These are phyloP conservation scores for Neurospora africana DNA, from an alignment of 495 filamentous ascomycete species.

Conservation along the genomic window DNA sequence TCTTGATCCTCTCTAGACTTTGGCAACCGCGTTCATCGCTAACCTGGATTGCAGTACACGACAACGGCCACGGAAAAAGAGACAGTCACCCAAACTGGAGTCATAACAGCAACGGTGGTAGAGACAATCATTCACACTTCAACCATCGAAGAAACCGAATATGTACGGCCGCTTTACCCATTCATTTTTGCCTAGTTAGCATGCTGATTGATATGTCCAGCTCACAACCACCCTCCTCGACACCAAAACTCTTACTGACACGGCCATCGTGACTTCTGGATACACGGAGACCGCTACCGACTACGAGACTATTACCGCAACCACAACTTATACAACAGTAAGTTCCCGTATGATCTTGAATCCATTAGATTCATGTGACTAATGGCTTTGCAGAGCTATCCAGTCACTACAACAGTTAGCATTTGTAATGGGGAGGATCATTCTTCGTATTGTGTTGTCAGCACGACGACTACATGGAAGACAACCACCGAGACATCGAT, in stretches of 20 bases:
- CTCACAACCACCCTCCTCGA: neutral
- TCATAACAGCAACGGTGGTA: slow-evolving; percentile 2
- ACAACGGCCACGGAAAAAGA: neutral
- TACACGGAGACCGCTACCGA: slow-evolving; percentile 12
- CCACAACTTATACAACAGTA: slow-evolving; percentile 12
- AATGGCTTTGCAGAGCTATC: slow-evolving; percentile 8
- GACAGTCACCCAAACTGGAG: slow-evolving; percentile 1
- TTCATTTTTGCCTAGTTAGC: neutral
- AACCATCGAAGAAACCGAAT: slow-evolving; percentile 1
- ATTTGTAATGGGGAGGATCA: slow-evolving; percentile 9
- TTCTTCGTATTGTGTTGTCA: slow-evolving; percentile 11
- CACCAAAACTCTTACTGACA: slow-evolving; percentile 4
- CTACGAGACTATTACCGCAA: slow-evolving; percentile 10
- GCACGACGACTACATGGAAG: slow-evolving; percentile 15
- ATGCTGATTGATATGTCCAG: neutral
- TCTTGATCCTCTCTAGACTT: neutral
- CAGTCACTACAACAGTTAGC: slow-evolving; percentile 12
- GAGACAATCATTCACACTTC: neutral
- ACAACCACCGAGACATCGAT: slow-evolving; percentile 13
- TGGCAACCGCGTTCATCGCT: neutral
- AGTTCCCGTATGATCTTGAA: neutral
- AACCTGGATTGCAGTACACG: neutral
- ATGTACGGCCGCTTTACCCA: neutral
- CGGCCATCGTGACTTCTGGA: slow-evolving; percentile 3
- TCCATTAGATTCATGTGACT: neutral